Conservation (phyloP, 2,329 filamentous ascomycete genomes). For the Alternaria longipes region DNA sequence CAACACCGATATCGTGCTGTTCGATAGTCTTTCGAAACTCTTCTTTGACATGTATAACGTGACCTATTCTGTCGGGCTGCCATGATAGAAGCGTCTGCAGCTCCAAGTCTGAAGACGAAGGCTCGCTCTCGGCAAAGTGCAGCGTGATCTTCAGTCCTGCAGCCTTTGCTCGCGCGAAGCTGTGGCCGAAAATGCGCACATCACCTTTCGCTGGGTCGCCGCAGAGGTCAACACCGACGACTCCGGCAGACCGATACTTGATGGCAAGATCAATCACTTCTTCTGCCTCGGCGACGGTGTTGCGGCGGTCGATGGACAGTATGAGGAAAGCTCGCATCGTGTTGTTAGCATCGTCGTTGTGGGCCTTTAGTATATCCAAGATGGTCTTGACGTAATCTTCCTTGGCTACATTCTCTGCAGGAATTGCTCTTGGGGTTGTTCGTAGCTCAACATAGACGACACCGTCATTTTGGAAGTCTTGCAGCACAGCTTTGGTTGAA, state of each 20-base stretch:
- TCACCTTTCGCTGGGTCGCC: conserved; percentile 74
- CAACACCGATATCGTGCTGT: conserved; percentile 68
- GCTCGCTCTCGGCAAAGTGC: conserved; percentile 78
- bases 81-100: conserved; percentile 71
- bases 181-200: conserved; percentile 66
- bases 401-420: conserved; percentile 64
- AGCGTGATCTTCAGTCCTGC: conserved; percentile 71
- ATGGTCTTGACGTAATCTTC: conserved; percentile 72
- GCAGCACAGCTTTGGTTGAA: conserved; percentile 69
- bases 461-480: conserved; percentile 71
- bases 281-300: conserved; percentile 66
- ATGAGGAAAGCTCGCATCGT: conserved; percentile 72
- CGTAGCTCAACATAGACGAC: conserved; percentile 82
- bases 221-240: conserved; percentile 81
- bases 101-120: conserved; percentile 67
- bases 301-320: conserved; percentile 77
- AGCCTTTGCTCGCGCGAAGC: conserved; percentile 66
- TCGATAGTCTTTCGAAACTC: conserved; percentile 66
- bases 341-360: conserved; percentile 52
- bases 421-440: conserved; percentile 76
- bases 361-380: conserved; percentile 68
- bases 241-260: conserved; percentile 61
- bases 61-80: conserved; percentile 74
- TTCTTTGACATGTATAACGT: conserved; percentile 78
- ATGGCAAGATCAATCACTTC: conserved; percentile 71